Evolutionary conservation across 2,329 filamentous ascomycete genomes (phyloP).

Genomic region (Colletotrichum simmondsii): DNA sequence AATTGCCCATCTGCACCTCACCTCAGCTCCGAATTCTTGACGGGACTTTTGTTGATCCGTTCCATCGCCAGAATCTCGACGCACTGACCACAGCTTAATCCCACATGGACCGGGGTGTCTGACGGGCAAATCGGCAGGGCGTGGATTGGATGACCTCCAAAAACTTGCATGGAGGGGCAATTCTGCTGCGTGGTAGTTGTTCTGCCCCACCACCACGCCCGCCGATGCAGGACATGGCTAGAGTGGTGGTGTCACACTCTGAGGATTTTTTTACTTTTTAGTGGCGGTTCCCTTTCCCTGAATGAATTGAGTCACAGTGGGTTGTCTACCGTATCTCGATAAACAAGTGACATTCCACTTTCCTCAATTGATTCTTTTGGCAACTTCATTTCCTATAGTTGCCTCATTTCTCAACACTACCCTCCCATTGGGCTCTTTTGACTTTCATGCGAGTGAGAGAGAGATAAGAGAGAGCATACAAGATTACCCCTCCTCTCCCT

Average conservation of each 20-base stretch:
- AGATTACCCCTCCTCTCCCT: conserved; percentile 3
- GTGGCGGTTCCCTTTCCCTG: conserved; percentile 23
- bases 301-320: conserved; percentile 27
- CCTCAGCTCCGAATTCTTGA: not conserved
- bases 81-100: conserved; percentile 51
- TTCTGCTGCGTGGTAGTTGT: not conserved
- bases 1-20: not conserved
- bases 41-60: conserved; percentile 38
- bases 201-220: conserved; percentile 38
- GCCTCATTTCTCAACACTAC: not conserved
- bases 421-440: not conserved
- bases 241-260: conserved; percentile 32
- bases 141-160: conserved; percentile 31
- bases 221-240: conserved; percentile 41
- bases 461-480: not conserved
- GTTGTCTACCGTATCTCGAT: conserved; percentile 13
- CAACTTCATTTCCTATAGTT: not conserved
- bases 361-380: conserved; percentile 16
- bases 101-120: conserved; percentile 19
- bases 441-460: not conserved
- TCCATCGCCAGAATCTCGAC: not conserved
- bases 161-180: conserved; percentile 38
- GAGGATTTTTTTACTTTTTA: conserved; percentile 33
- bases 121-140: conserved; percentile 31
- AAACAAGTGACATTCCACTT: conserved; percentile 30